Conservation (phyloP, 192 early-diverging fungal species). For the Coemansia sp. region DNA sequence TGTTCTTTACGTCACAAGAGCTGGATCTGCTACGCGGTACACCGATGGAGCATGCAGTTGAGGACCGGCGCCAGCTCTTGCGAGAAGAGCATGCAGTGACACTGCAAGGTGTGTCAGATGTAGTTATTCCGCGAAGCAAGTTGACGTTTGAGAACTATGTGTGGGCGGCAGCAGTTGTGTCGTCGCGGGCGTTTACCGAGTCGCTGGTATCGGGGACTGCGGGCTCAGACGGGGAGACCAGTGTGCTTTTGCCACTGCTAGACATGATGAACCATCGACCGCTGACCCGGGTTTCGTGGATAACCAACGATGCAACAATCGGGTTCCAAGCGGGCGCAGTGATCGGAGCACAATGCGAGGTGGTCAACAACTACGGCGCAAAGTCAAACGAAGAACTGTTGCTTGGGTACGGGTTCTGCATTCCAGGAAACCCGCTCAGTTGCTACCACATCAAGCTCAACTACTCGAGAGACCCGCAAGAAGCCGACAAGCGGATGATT, state of each 20-base stretch:
- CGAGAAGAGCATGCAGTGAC: conserved; percentile 34
- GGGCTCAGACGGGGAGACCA: conserved; percentile 15
- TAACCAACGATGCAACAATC: conserved; percentile 21
- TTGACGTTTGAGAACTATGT: conserved; percentile 58
- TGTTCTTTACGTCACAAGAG: conserved; percentile 57
- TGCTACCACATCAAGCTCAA: conserved; percentile 62
- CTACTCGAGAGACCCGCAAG: conserved; percentile 58
- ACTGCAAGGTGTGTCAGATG: conserved; percentile 22
- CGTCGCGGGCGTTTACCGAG: conserved; percentile 63
- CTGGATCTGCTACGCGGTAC: conserved; percentile 55
- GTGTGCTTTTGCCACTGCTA: conserved; percentile 61
- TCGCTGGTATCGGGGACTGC: conserved; percentile 42
- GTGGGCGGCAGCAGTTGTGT: conserved; percentile 60
- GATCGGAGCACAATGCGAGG: conserved; percentile 49
- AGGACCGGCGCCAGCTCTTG: conserved; percentile 41
- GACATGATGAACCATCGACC: conserved; percentile 69
- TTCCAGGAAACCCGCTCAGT: conserved; percentile 59
- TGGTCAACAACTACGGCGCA: conserved; percentile 70
- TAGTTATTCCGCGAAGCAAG: conserved; percentile 10
- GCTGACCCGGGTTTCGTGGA: conserved; percentile 59
- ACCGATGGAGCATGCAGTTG: conserved; percentile 53
- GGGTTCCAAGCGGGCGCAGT: conserved; percentile 47
- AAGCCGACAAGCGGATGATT: conserved; percentile 44
- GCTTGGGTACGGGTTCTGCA: conserved; percentile 69
- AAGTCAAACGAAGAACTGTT: conserved; percentile 76